phyloP scores from a whole-genome alignment of 345 rosid species.

The Brassica cretica region DNA sequence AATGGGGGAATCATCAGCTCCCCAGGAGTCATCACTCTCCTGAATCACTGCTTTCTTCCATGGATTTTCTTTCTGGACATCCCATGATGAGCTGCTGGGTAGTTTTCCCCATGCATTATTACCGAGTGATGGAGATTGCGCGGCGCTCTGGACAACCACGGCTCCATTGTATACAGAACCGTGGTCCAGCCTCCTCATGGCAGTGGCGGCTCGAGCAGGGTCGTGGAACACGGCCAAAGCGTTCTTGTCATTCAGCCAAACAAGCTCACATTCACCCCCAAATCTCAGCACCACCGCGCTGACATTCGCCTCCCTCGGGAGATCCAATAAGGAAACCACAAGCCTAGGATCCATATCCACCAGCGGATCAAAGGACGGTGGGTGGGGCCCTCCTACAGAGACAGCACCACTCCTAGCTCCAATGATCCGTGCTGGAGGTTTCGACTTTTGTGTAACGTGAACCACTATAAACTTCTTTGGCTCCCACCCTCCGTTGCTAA shows the following conservation, averaged over 20 bases:
- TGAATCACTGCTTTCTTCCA: conserved; percentile 87
- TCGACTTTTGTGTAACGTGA: conserved; percentile 76
- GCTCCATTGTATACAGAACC: conserved; percentile 85
- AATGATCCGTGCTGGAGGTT: conserved; percentile 70
- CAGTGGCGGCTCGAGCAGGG: conserved; percentile 95
- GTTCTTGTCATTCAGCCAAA: conserved; percentile 94
- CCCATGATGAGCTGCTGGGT: conserved; percentile 31
- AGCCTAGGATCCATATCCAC: conserved; percentile 98
- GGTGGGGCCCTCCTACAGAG: conserved; percentile 46
- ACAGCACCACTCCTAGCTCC: conserved; percentile 60
- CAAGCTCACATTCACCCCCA: conserved; percentile 95
- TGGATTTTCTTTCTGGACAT: conserved; percentile 54
- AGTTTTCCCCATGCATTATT: conserved; percentile 63
- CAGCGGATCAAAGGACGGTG: conserved; percentile 66
- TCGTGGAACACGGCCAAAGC: conserved; percentile 88
- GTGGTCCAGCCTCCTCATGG: conserved; percentile 94
- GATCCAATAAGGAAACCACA: conserved; percentile 64
- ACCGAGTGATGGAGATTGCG: conserved; percentile 37
- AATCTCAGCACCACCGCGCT: conserved; percentile 79
- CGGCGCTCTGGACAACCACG: conserved; percentile 49
- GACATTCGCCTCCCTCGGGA: conserved; percentile 88
- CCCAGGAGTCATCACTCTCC: conserved; percentile 70
- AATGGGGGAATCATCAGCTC: conserved; percentile 48
- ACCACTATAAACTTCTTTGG: conserved; percentile 84
- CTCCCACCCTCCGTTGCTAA: conserved; percentile 85